These are phyloP conservation scores for Paramyrothecium sp. DNA, from an alignment of 2,329 filamentous ascomycete genomes.

Conservation along the genomic window DNA sequence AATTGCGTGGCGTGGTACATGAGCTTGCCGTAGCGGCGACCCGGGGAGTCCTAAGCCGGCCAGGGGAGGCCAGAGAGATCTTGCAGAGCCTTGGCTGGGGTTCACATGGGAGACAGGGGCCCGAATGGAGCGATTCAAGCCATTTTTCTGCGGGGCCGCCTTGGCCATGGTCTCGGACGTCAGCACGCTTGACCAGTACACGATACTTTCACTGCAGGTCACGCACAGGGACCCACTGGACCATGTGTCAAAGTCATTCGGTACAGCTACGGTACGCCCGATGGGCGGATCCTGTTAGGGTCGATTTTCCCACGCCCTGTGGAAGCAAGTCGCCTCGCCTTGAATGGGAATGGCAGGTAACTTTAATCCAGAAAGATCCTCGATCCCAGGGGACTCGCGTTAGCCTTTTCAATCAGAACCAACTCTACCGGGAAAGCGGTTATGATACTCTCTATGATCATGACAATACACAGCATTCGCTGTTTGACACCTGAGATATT, in stretches of 20 bases:
- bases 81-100: not conserved
- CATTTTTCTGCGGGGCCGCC: not conserved
- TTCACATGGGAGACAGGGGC: too few relatives aligned
- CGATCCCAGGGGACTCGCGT: not conserved
- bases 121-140: too few relatives aligned
- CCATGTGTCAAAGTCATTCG: constrained; percentile 20
- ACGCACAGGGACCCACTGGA: constrained; percentile 10
- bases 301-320: too few relatives aligned
- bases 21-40: not conserved
- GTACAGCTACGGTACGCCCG: constrained; percentile 4
- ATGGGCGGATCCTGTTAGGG: not conserved
- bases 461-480: too few relatives aligned
- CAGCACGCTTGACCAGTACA: constrained; percentile 7
- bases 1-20: not conserved
- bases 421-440: not conserved
- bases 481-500: too few relatives aligned
- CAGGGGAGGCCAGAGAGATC: not conserved
- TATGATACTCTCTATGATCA: too few relatives aligned
- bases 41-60: not conserved
- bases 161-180: not conserved
- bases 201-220: constrained; percentile 15
- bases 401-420: not conserved
- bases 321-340: not conserved
- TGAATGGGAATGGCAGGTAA: not conserved
- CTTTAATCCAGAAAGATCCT: not conserved